Conservation (phyloP, 306 rosid species). For the Cajanus cajan region DNA sequence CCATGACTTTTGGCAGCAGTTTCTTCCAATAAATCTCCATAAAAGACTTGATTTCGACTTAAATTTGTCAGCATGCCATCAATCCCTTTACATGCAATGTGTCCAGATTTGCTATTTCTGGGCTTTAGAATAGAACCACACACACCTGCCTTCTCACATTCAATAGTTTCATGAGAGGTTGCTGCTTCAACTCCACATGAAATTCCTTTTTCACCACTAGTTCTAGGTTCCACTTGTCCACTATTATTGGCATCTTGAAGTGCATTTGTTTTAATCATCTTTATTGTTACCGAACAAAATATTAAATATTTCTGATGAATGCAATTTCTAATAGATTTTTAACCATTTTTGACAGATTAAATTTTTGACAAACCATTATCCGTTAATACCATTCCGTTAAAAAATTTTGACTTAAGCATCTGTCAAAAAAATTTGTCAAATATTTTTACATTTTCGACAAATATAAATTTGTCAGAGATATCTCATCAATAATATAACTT, state of each 20-base stretch:
- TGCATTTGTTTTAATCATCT: too few species aligned
- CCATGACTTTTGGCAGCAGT: slow-evolving; percentile 20
- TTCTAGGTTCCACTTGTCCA: slow-evolving; percentile 30
- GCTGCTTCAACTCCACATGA: slow-evolving; percentile 12
- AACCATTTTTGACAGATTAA: too few species aligned
- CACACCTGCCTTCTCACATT: slow-evolving; percentile 10
- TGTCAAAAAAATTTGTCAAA: too few species aligned
- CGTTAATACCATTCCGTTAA: too few species aligned
- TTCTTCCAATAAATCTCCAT: slow-evolving; percentile 26
- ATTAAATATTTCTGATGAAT: too few species aligned
- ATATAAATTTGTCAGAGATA: too few species aligned
- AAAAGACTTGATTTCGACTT: slow-evolving; percentile 33
- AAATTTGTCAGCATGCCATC: slow-evolving; percentile 11
- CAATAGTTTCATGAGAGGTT: slow-evolving; percentile 22
- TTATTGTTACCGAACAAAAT: too few species aligned
- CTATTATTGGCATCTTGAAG: slow-evolving; percentile 27
- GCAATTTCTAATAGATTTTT: too few species aligned
- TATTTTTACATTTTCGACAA: too few species aligned
- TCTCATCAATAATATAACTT: too few species aligned
- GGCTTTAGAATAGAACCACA: slow-evolving; percentile 20
- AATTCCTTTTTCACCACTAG: slow-evolving; percentile 20
- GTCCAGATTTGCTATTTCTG: slow-evolving; percentile 5
- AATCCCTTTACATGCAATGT: not conserved
- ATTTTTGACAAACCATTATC: too few species aligned
- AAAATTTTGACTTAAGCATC: too few species aligned